These are phyloP conservation scores for Purshia tridentata DNA, from an alignment of 306 rosid species.

Conservation along the genomic window DNA sequence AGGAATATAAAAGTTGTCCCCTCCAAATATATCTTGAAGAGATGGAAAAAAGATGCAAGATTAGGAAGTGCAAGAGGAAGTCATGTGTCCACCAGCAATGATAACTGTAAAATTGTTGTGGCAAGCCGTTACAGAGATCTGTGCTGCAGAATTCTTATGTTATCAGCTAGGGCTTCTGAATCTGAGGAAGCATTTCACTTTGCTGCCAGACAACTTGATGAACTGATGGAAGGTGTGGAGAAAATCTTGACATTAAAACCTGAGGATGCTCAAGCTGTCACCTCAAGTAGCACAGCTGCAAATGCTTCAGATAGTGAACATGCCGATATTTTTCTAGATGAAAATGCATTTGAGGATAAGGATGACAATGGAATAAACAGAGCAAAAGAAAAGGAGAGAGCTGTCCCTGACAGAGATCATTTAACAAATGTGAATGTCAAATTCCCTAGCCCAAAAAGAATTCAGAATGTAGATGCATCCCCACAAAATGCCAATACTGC, in stretches of 20 bases:
- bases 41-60: constrained; percentile 63
- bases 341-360: constrained; percentile 40
- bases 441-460: constrained; percentile 30
- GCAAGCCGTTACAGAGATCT: constrained; percentile 57
- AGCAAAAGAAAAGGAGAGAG: constrained; percentile 23
- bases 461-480: constrained; percentile 37
- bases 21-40: constrained; percentile 47
- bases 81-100: constrained; percentile 29
- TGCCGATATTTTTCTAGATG: constrained; percentile 40
- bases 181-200: constrained; percentile 57
- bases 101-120: constrained; percentile 39
- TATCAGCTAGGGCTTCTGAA: constrained; percentile 60
- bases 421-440: constrained; percentile 26
- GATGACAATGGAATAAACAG: constrained; percentile 38
- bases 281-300: constrained; percentile 38
- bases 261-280: constrained; percentile 44
- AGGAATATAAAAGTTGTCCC: constrained; percentile 62
- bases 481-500: constrained; percentile 17
- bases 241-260: constrained; percentile 42
- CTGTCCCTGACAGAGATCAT: constrained; percentile 18
- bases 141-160: constrained; percentile 45
- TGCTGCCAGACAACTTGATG: constrained; percentile 45
- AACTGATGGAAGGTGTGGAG: constrained; percentile 62
- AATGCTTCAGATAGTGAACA: constrained; percentile 50
- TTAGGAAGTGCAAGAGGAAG: constrained; percentile 34